Evolutionary conservation across 441 rosid species (phyloP), one percentile per base, ranked within the genome.

Genomic region (Biscutella laevigata): DNA sequence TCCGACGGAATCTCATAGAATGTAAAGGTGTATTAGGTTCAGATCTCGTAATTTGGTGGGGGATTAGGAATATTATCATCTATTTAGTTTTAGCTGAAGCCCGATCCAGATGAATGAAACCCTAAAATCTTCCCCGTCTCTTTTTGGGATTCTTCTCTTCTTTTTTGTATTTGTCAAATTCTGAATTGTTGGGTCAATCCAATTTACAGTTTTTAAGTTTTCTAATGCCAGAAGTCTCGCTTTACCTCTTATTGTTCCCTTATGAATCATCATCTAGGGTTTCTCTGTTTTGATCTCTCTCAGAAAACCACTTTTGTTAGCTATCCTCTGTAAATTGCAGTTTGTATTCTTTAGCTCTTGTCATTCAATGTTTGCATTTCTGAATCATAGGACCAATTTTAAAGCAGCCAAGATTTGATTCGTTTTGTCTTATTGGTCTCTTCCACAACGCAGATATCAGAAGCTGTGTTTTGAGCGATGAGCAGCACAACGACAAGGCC

Each of bases 401-500:
- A 38, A 27, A 5, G 19, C 2, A 17, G 38, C 53, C 14, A 53
- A 14, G 4, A 8, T 16, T 24, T 64, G 45, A 56, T 47, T 16
- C 8, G 12, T 16, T 24, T 47, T 47, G 57, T 49, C 39, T 56
- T n/a, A n/a, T n/a, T n/a, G n/a, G n/a, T n/a, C n/a, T n/a, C n/a
- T n/a, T n/a, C n/a, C 33, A 25, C 7, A 21, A 25, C 1, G 22
- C 53, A 64, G 69, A 43, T 57, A 13, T 42, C 8, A 10, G 9
- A 38, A 27, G 44, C 51, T 14, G n/a, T 13, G 7, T 32, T 10
- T 52, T 42, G 21, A 53, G 57, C 46, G 2, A 69, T 69, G 78
- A n/a, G n/a, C n/a, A 72, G 74, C 45, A 50, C 73, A 13, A n/a
- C 66, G 19, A 39, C 66, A 3, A 65, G 71, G 25, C 47, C 84